Base-by-base conservation (phyloP, 768 basidiomycete species). In the Boletus eberwhitei region DNA sequence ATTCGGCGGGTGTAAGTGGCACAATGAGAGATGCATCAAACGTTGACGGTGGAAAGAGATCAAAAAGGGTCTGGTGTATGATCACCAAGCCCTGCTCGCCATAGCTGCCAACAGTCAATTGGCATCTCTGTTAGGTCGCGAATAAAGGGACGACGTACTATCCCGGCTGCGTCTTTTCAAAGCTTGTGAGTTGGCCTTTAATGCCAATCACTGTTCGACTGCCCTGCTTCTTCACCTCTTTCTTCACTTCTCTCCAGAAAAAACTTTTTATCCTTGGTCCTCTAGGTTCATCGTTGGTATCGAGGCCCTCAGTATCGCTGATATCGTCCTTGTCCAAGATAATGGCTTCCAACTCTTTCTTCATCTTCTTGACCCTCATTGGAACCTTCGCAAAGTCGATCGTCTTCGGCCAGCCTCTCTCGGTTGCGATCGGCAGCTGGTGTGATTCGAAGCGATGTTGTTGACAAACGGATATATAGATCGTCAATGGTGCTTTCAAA, bases 161-260 rank as follows among this genome's bases (percentile, higher is more conserved):
- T 73, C 93, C 93, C 26, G 93, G 91, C 62, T 92, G 88, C 5
- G 84, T 83, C 72, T 85, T 87, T 60, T 90, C 82, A 62, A 95
- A 95, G 59, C 75, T 88, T 17, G 81, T 78, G 61, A 87, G 90
- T 62, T 94, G 91, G 2, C 83, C 88, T 42, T 78, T 80, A 45
- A 89, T 80, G 39, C 90, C 86, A 2, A 79, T 77, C 17, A 83
- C 82, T 13, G 81, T 81, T 45, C 84, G 80, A 29, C 82, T 78
- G 0, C 90, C 91, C 53, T 84, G 84, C 59, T 73, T 70, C 67
- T 80, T 81, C 44, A 91, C 75, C 54, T 86, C 85, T 46, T 75
- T 75, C 68, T 83, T 75, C 8, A 86, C 69, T 34, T 89, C 86
- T 39, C 64, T 73, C 88, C 88, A 93, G 64, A 91, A 91, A 2